Evolutionary conservation across 2,329 filamentous ascomycete genomes (phyloP), one percentile per base, ranked within the genome.

Genomic region (Metarhizium album): DNA sequence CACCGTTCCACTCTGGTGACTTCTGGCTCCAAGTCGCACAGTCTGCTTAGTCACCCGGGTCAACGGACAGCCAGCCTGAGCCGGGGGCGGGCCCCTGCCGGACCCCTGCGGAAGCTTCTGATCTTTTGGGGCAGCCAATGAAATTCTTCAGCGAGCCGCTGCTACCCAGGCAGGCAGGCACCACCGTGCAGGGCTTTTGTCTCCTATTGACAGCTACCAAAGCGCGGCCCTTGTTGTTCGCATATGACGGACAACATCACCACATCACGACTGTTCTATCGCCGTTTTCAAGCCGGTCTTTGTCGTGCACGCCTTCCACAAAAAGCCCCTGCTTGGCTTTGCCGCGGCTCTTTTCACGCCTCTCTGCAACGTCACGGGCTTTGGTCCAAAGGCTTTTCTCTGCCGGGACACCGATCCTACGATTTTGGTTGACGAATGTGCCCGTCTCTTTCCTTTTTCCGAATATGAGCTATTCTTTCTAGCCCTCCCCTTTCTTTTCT

Each of bases 391-490:
- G 20, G 37, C 37, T n/a, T 5, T 14, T 29, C n/a, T 42, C 27
- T 23, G 42, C 45, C 18, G n/a, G 35, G 8, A n/a, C 37, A 37
- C 27, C 14, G 4, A 43, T 14, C 22, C 29, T 22, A n/a, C 31
- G 31, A 42, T 27, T 27, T 33, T 18, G 18, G 20, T 24, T 23
- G 43, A 13, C 14, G 8, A 49, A 1, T 18, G 9, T 37, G 22
- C 20, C 20, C 13, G 3, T 40, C 11, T 42, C 20, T 20, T 9
- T 46, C n/a, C 7, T 11, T 18, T 52, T 23, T 33, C 47, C 55
- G 62, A 55, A 35, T 55, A 66, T 67, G 63, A 47, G 55, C 56
- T 53, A 49, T 55, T 47, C 53, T 51, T 59, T 46, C 53, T 64
- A 59, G 52, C 47, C 50, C n/a, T n/a, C n/a, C n/a, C n/a, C n/a